Percentiles rank a stretch among this genome's conserved stretches.
phyloP scores from a whole-genome alignment of 495 filamentous ascomycete species.

The Bombardia bombarda region DNA sequence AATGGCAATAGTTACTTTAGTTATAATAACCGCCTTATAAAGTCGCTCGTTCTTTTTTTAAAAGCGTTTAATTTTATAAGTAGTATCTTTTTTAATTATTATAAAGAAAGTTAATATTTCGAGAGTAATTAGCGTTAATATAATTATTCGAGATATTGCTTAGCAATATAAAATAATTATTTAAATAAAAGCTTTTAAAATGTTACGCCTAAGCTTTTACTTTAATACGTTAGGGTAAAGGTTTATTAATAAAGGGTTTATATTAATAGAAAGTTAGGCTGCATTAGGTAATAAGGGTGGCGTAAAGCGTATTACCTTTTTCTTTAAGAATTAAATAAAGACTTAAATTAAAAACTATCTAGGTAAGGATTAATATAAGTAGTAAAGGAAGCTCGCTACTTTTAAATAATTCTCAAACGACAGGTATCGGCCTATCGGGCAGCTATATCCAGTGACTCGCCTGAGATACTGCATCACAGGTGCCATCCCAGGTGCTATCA shows the following conservation, averaged over 20 bases:
- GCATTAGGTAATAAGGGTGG: not conserved
- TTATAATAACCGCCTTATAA: too few relatives aligned
- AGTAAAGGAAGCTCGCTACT: not conserved
- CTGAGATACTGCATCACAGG: too few relatives aligned
- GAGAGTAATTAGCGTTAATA: not conserved
- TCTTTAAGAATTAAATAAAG: slow-evolving; percentile 1
- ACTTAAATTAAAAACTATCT: slow-evolving; percentile 2
- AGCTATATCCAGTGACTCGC: too few relatives aligned
- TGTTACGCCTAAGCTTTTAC: slow-evolving; percentile 4
- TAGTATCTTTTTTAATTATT: too few relatives aligned
- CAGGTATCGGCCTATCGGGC: too few relatives aligned
- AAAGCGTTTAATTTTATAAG: too few relatives aligned
- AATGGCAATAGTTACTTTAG: too few relatives aligned
- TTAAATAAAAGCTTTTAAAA: not conserved
- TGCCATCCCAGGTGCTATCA: too few relatives aligned
- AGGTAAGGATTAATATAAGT: slow-evolving; percentile 1
- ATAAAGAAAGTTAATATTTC: not conserved
- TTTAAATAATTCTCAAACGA: slow-evolving; percentile 5
- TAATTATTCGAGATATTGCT: too few relatives aligned
- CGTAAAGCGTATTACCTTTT: not conserved
- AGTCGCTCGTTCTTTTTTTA: too few relatives aligned
- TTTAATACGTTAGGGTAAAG: not conserved
- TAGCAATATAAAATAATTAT: not conserved
- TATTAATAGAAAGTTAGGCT: slow-evolving; percentile 1
- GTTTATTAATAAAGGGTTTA: slow-evolving; percentile 1